A percentile compares a stretch with the other conserved stretches of the same genome.
Evolutionary conservation across 139 green algal genomes (phyloP).

Genomic region (Chlorella sp.): DNA sequence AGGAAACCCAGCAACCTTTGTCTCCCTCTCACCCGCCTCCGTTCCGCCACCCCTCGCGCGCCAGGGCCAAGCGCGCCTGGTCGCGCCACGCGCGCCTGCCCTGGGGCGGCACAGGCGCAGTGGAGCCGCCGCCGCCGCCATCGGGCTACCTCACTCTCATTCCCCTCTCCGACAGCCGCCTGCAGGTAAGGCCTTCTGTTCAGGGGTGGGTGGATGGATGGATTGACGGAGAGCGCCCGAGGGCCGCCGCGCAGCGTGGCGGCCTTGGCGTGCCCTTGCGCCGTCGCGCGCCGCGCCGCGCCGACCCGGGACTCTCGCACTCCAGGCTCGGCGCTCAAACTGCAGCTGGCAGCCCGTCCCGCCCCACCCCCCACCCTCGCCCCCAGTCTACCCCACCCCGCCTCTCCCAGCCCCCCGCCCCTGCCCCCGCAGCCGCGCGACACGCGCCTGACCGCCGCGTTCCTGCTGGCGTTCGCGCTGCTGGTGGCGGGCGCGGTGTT

Average conservation of each 20-base stretch:
- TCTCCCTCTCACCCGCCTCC: neutral
- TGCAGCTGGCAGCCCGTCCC: too few relatives aligned
- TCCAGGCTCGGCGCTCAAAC: neutral
- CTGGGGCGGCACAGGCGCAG: neutral
- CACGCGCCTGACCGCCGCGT: slow-evolving; percentile 34
- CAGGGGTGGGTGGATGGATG: neutral
- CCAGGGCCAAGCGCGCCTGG: slow-evolving; percentile 4
- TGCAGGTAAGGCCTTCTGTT: neutral
- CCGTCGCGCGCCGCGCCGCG: neutral
- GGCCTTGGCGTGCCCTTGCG: neutral
- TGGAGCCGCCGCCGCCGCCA: slow-evolving; percentile 22
- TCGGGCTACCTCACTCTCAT: slow-evolving; percentile 73
- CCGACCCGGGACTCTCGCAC: neutral
- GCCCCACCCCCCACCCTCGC: neutral
- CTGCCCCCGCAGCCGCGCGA: slow-evolving; percentile 41
- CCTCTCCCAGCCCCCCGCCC: neutral
- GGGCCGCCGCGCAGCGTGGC: neutral
- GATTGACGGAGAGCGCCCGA: neutral
- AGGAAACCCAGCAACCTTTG: neutral
- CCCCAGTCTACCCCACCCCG: neutral
- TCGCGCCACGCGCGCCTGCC: neutral
- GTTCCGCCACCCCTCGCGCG: neutral
- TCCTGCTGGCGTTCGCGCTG: slow-evolving; percentile 58
- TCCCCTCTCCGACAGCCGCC: slow-evolving; percentile 44
- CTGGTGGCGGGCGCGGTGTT: slow-evolving; percentile 53